Evolutionary conservation across 2,329 filamentous ascomycete species (phyloP), one percentile per base, ranked within the genome.

Genomic region (Penicillium sp.): DNA sequence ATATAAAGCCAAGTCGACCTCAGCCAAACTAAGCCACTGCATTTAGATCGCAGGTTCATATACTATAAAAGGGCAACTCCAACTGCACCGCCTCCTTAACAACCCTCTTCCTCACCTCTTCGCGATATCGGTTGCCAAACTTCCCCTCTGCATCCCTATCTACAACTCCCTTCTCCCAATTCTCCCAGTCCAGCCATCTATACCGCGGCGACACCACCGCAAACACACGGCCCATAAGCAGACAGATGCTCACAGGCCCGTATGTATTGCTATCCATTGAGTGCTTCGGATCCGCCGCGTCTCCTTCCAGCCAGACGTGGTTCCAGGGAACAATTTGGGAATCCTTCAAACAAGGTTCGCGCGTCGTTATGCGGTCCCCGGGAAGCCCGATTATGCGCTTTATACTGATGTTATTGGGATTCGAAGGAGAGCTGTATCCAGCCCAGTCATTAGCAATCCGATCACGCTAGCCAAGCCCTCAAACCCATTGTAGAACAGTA

Each of bases 251-350:
- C 52, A 96, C 88, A 5, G 95, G 92, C 1, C 95, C 95, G 76
- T 96, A 97, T 13, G 88, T 88, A 78, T 97, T 96, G 77, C 93
- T 97, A 79, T 99, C 95, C 63, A 89, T 76, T 59, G 87, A 92
- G 70, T 86, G 86, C 55, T 85, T 84, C 69, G 86, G 85, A 70
- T 86, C 85, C 30, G 70, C 71, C 13, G 90, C 92, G 74, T 99
- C 95, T 1, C 95, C 95, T 75, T 98, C 94, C 1, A 99, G 88
- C 95, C 95, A 99, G 30, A 98, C 84, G 80, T 98, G 93, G 19
- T 92, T 92, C 65, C 84, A 84, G 5, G 93, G 94, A 23, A 99
- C 86, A 65, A 85, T 84, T 52, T 81, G 77, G 46, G 83, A 77
- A 15, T 67, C 67, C 19, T 70, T 72, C 81, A 86, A 83, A 72